Evolutionary conservation across 495 filamentous ascomycete genomes (phyloP).

Genomic region (Penicillium taxi): DNA sequence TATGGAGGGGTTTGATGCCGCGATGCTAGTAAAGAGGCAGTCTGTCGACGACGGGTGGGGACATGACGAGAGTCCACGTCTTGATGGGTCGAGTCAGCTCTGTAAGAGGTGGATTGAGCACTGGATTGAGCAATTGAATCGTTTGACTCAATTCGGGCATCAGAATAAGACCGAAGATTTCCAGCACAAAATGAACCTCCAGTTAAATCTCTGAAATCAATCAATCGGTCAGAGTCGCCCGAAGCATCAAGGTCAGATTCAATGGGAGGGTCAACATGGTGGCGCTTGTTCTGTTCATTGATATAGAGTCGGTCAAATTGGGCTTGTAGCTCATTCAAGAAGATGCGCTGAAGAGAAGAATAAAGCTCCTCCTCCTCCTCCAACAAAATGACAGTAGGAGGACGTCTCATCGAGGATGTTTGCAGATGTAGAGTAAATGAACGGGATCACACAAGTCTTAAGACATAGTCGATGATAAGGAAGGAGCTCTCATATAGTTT

Average conservation of each 20-base stretch:
- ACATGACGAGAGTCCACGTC: constrained; percentile 6
- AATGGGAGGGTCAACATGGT: constrained; percentile 7
- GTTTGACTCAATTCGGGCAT: not conserved
- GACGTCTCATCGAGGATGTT: constrained; percentile 46
- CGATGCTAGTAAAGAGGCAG: not conserved
- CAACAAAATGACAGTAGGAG: constrained; percentile 45
- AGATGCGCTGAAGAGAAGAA: constrained; percentile 18
- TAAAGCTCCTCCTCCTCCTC: constrained; percentile 46
- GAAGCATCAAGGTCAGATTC: not conserved
- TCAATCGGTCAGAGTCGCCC: not conserved
- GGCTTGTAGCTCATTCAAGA: constrained; percentile 9
- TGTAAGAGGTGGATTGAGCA: constrained; percentile 1
- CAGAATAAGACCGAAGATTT: no score
- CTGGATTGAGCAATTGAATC: not conserved
- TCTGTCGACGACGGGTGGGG: not conserved
- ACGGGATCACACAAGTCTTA: not conserved
- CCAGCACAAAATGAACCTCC: constrained; percentile 1
- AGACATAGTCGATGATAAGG: not conserved
- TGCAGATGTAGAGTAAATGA: constrained; percentile 2
- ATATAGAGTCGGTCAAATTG: constrained; percentile 16
- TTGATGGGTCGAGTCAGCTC: constrained; percentile 8
- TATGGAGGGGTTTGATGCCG: not conserved
- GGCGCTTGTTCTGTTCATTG: constrained; percentile 9
- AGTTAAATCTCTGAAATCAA: not conserved
- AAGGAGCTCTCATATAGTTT: no score